Base-by-base conservation (phyloP, 1,139 yeast species). In the Scheffersomyces insectosa region DNA sequence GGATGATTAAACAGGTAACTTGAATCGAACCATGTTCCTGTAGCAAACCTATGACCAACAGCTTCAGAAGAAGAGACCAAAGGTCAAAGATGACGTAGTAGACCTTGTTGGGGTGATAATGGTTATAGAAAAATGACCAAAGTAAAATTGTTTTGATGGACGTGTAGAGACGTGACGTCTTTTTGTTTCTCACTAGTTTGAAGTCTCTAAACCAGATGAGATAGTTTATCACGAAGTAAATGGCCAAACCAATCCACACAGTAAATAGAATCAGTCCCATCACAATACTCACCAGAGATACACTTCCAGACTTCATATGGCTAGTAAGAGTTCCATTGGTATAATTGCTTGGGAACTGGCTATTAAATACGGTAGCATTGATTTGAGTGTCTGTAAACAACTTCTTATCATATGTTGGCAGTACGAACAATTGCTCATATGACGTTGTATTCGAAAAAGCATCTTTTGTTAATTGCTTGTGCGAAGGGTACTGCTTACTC, bases 41-140 rank as follows among this genome's bases (percentile, higher is more conserved):
- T 23, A 77, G 47, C 25, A 69, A 55, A 0, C 82, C 80, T 38
- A 80, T 65, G 0, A 77, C 58, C 13, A 74, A 40, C 51, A 72
- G 68, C 45, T 69, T 68, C 3, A 65, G 28, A 1, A 77, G 38
- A 5, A 70, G 42, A 4, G 63, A 60, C 0, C 56, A 30, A 10
- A 63, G 53, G 33, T 77, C 80, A 33, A 71, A 49, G 2, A 66
- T 52, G 6, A 71, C 68, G 50, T 60, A 79, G 43, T 58, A 62
- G 1, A 75, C 67, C 45, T 65, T 62, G 23, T 66, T 59, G 1
- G 83, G 82, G 25, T 68, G 66, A 52, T 72, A 76, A 28, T 65
- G 65, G 45, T 70, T 68, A 54, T 79, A 80, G 23, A 68, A 56
- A 39, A 65, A 65, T 3, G 76, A 70, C 82, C 83, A 80, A 2